Conservation (phyloP, 768 basidiomycete species). For the Mycena galericulata region DNA sequence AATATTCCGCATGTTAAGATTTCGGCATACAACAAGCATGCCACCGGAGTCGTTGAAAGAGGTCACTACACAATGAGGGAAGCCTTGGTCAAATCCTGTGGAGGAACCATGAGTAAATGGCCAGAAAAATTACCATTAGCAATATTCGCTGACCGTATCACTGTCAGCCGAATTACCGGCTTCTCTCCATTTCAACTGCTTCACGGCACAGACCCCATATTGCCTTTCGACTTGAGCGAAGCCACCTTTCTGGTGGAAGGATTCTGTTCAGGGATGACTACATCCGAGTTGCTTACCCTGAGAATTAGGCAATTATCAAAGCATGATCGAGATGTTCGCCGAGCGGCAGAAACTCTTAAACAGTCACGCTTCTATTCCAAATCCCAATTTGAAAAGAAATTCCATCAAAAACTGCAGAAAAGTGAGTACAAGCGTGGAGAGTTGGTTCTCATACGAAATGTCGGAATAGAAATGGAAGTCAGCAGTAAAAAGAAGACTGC, state of each 20-base stretch:
- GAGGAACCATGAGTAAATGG: conserved; percentile 33
- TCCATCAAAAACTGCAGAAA: conserved; percentile 25
- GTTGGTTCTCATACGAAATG: conserved; percentile 41
- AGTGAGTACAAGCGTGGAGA: conserved; percentile 33
- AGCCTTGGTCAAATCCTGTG: neutral
- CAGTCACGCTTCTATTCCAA: conserved; percentile 36
- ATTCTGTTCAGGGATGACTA: conserved; percentile 19
- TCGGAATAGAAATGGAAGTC: conserved; percentile 30
- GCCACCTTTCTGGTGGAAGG: conserved; percentile 44
- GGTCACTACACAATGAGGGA: conserved; percentile 47
- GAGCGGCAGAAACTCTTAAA: conserved; percentile 31
- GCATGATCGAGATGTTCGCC: conserved; percentile 31
- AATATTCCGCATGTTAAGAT: conserved; percentile 45
- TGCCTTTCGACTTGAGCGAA: conserved; percentile 48
- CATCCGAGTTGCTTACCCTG: conserved; percentile 35
- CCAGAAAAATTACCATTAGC: conserved; percentile 36
- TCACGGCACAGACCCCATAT: conserved; percentile 9
- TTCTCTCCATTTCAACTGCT: conserved; percentile 33
- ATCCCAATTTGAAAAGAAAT: conserved; percentile 39
- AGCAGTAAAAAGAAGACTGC: conserved; percentile 33
- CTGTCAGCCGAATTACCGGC: conserved; percentile 35
- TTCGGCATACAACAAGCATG: conserved; percentile 49
- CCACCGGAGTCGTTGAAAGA: conserved; percentile 51
- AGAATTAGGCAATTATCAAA: conserved; percentile 39
- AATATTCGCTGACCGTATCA: conserved; percentile 41